Base-by-base conservation (phyloP, 345 rosid species). In the Sonneratia alba region DNA sequence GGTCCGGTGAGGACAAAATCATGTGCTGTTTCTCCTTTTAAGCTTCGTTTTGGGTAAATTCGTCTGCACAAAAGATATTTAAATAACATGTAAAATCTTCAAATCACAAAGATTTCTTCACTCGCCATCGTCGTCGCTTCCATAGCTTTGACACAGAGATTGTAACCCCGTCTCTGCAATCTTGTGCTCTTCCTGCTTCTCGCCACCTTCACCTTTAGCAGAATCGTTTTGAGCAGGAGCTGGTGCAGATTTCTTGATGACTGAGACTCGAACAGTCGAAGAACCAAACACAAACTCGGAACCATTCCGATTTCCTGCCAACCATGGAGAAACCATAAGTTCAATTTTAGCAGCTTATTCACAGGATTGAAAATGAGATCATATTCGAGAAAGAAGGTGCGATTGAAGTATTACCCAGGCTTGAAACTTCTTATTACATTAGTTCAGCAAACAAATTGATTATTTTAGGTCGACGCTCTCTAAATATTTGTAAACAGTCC, bases 91-190 rank as follows among this genome's bases (percentile, higher is more conserved):
- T 49, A 49, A 49, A 1, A 49, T 12, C 18, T 2, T 49, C 55
- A 13, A 13, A 49, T 49, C 15, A 49, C 55, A 12, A 1, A 19
- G 32, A 27, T 27, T 27, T 27, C 32, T 27, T 47, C 51, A 47
- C 51, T 71, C 45, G 69, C 79, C 85, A 47, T 87, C 91, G 36
- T 86, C 92, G 63, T 88, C 92, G 72, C 88, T 86, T 8, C 79
- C 91, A 43, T 91, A 89, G 53, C 75, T 84, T 73, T 92, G 93
- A 68, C 83, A 86, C 4, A 93, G 71, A 24, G 93, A 89, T 1
- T 70, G 81, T 16, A 89, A 85, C 53, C 82, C 90, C 8, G 7
- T 70, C 70, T 73, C 77, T 11, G 75, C 13, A 61, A 47, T 2
- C 70, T 66, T 76, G 55, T 67, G 75, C 13, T 72, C 68, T 70